Percentiles rank a stretch among this genome's conserved stretches.
These are phyloP conservation scores for Starmerella ratchasimensis DNA, from an alignment of 805 yeast species.

Conservation along the genomic window DNA sequence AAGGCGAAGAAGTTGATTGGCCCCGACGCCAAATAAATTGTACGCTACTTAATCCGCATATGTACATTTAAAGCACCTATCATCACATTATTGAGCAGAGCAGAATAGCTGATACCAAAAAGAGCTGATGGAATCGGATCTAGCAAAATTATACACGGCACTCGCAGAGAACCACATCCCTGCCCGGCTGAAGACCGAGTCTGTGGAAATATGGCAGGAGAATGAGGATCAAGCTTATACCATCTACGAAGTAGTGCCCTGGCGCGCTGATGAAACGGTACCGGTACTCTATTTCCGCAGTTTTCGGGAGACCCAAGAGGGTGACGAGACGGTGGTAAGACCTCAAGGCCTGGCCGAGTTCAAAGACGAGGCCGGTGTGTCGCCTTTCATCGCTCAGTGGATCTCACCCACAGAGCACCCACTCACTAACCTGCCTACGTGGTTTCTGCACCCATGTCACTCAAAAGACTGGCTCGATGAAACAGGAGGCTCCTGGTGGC, in stretches of 20 bases:
- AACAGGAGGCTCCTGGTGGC: slow-evolving; percentile 15
- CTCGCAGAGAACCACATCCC: neutral
- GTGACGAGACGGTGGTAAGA: slow-evolving; percentile 6
- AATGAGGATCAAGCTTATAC: neutral
- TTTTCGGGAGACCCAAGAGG: slow-evolving; percentile 7
- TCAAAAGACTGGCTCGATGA: slow-evolving; percentile 24
- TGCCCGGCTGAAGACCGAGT: neutral
- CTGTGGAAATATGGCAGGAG: slow-evolving; percentile 1
- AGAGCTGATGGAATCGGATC: neutral
- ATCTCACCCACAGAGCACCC: slow-evolving; percentile 23
- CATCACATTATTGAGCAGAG: neutral
- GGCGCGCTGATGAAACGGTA: slow-evolving; percentile 23
- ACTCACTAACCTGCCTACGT: slow-evolving; percentile 20
- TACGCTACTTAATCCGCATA: neutral
- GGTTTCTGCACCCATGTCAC: slow-evolving; percentile 34
- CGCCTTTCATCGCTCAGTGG: slow-evolving; percentile 3
- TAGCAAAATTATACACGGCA: neutral
- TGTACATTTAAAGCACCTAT: neutral
- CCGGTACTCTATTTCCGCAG: slow-evolving; percentile 24
- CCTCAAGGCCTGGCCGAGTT: slow-evolving; percentile 9
- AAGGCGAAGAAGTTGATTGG: slow-evolving; percentile 62
- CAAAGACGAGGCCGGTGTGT: slow-evolving; percentile 1
- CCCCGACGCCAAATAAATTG: neutral
- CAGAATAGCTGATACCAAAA: too few relatives aligned
- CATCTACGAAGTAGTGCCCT: slow-evolving; percentile 18